Base-by-base conservation (phyloP, 2,329 filamentous ascomycete species). In the Zymoseptoria ardabiliae region DNA sequence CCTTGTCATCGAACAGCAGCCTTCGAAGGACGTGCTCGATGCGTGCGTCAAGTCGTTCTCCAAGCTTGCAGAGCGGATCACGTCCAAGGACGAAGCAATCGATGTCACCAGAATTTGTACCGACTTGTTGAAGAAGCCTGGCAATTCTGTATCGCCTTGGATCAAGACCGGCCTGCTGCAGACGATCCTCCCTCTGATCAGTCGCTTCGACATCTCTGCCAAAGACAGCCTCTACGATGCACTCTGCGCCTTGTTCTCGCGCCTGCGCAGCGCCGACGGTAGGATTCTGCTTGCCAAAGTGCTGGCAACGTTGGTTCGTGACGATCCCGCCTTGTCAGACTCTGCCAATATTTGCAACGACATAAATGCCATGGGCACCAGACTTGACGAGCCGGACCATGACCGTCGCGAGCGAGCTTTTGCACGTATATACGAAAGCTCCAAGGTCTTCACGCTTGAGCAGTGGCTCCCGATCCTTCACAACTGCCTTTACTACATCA, bases 391-490 rank as follows among this genome's bases (percentile, higher is more conserved):
- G 69, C 88, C 91, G 1, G 89, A 97, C 74, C 97, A 96, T 70
- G 89, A 95, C 65, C 85, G 83, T 58, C 87, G 94, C 17, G 81
- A 96, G 5, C 77, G 81, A 53, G 91, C 91, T 2, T 97, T 94
- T 75, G 86, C 82, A 59, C 72, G 76, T 7, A 86, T 97, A 63
- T 89, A 87, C 41, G 82, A 83, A 49, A 76, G 83, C 2, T 77
- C 82, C n/a, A 84, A 84, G 45, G 75, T 78, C 0, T 84, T 92
- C 61, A 86, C 83, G 0, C 76, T 85, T 1, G 82, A 82, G 59
- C 89, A 96, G 73, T 99, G 94, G 93, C 82, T 87, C 56, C 92
- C 94, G 5, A 75, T 99, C 20, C 76, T 97, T 10, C 89, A 92
- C 75, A 99, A 97, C 70, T 83, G 96, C 77, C 80, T 96, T 1